These are phyloP conservation scores for Maudiozyma humilis DNA, from an alignment of 1,139 yeast species.

Conservation along the genomic window DNA sequence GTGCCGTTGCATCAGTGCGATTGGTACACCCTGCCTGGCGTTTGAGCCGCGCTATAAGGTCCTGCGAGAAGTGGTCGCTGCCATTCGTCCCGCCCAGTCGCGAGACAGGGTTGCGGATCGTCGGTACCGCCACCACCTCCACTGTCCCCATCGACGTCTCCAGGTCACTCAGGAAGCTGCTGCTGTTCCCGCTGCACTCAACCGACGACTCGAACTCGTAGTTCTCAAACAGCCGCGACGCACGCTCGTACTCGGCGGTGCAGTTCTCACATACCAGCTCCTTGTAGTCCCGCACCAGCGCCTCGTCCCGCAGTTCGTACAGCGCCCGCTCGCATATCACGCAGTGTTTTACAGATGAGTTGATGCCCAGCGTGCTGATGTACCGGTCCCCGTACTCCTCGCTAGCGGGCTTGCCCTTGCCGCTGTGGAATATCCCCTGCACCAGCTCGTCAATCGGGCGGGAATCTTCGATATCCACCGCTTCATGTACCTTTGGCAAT, in stretches of 20 bases:
- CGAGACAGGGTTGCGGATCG: neutral
- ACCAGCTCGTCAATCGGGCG: conserved; percentile 12
- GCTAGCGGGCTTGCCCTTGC: conserved; percentile 4
- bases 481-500: neutral
- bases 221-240: conserved; percentile 36
- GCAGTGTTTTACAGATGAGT: conserved; percentile 41
- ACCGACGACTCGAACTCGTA: conserved; percentile 27
- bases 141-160: conserved; percentile 5
- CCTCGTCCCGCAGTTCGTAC: conserved; percentile 39
- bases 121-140: neutral
- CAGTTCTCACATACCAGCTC: conserved; percentile 64
- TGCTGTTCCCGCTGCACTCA: conserved; percentile 15
- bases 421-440: conserved; percentile 15
- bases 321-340: conserved; percentile 60
- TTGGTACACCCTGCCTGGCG: conserved; percentile 17
- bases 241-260: conserved; percentile 48
- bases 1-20: no score
- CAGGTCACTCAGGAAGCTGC: conserved; percentile 9
- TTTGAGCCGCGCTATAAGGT: conserved; percentile 27
- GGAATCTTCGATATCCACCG: neutral
- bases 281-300: conserved; percentile 34
- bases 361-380: conserved; percentile 16
- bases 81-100: conserved; percentile 4
- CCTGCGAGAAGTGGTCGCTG: conserved; percentile 24
- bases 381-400: conserved; percentile 18